Base-by-base conservation (phyloP, 768 basidiomycete genomes). In the Kwoniella shandongensis region DNA sequence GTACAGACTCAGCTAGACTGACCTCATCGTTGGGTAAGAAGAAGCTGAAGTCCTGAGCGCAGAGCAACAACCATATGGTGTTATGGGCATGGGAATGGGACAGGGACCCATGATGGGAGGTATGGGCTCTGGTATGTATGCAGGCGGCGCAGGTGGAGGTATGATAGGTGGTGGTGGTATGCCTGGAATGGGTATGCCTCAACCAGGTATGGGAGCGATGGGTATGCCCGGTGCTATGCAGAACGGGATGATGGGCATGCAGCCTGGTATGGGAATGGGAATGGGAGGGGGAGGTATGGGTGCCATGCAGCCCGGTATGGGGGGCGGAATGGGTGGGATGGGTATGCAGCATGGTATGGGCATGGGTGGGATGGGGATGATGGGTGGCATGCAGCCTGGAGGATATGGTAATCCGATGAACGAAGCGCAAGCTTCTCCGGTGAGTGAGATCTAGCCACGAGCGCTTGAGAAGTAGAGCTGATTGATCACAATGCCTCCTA, bases 371-470 rank as follows among this genome's bases (percentile, higher is more conserved):
- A 51, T 46, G 48, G 55, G 60, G 46, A 49, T 45, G 54, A 58
- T 59, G 55, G 36, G 36, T 25, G 57, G 57, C 25, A 52, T 52
- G 35, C 54, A 59, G 44, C 53, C 45, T 15, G 60, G 59, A 4
- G 58, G 46, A 17, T 30, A 56, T 44, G 59, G 52, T 20, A 50
- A 40, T 1, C 56, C 51, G 29, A 67, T 67, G 60, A 57, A 53
- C 3, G 70, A 73, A 39, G 62, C 69, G 25, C 67, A 69, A 55
- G 71, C 71, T 49, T 62, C 59, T 22, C 71, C 71, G 5, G 71
- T 73, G 47, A 64, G 69, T 68, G 4, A 32, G 12, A 18, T n/a
- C 41, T 23, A n/a, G 41, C 13, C 10, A 15, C 44, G 15, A 11
- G 5, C 12, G 27, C 47, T 45, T 57, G 25, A 2, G 18, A 10